Evolutionary conservation across 371 early-diverging fungal genomes (phyloP), one percentile per base, ranked within the genome.

Genomic region (Mucor velutinosus): DNA sequence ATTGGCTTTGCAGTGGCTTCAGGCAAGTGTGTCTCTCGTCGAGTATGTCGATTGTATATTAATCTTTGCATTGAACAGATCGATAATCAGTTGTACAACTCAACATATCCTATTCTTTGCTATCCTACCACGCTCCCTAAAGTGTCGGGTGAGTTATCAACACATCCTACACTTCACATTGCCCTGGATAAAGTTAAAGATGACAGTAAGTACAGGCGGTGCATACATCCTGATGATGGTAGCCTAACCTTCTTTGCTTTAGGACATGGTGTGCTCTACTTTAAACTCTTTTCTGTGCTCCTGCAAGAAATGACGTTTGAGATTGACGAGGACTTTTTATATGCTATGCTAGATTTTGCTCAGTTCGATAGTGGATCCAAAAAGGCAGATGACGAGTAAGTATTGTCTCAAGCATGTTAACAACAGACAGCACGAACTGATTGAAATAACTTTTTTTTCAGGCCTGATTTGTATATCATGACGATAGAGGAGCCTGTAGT

Each of bases 271-370:
- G 92, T 95, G 17, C 82, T 89, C 32, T 95, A 92, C 76, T 92
- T 91, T 74, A 89, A 94, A 66, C 86, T 89, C 66, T 93, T 93
- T 43, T 89, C 91, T 0, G 73, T 93, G 7, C 74, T 96, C 4
- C 70, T 94, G 19, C 97, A 96, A 73, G 97, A 96, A 76, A 79
- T 96, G 68, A 92, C 95, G 1, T 77, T 96, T 59, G 94, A 95
- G 60, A 76, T 94, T 49, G 96, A 96, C 66, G 95, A 94, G 69
- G 93, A 91, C 67, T 90, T 96, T 64, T 70, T 96, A 47, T 82
- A 80, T 56, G 88, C 88, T 5, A 66, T 95, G 15, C 56, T 94
- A 25, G 92, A 93, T 63, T 93, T 95, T 72, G 75, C 87, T 3
- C 87, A 89, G 65, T 90, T 92, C 75, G n/a, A 86, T 73, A 27